A percentile compares a stretch with the other conserved stretches of the same genome.
phyloP scores from a whole-genome alignment of 2,329 filamentous ascomycete species.

The Madurella mycetomatis region DNA sequence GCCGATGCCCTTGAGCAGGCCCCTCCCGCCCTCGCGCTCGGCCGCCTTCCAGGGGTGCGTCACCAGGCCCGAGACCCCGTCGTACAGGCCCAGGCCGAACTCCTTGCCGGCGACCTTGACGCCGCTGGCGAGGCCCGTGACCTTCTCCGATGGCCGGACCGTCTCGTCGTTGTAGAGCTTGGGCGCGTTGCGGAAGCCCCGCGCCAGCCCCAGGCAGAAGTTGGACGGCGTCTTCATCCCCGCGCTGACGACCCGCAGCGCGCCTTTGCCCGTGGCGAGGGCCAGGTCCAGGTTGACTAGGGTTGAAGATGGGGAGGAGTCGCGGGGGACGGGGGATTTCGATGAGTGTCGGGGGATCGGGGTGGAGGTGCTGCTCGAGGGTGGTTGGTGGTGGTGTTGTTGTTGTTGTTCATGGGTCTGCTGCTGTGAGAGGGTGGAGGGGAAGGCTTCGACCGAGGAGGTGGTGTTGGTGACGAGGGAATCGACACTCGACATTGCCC shows the following conservation, averaged over 20 bases:
- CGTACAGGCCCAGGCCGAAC: slow-evolving; percentile 71
- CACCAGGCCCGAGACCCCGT: slow-evolving; percentile 75
- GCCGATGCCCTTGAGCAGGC: slow-evolving; percentile 73
- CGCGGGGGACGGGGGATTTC: no score
- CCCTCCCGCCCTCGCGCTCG: slow-evolving; percentile 45
- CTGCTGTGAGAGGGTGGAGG: not conserved
- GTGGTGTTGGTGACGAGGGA: slow-evolving; percentile 14
- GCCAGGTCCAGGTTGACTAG: slow-evolving; percentile 48
- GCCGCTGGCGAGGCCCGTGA: slow-evolving; percentile 72
- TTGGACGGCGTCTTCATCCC: slow-evolving; percentile 79
- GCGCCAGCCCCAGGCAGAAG: slow-evolving; percentile 74
- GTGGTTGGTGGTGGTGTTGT: not conserved
- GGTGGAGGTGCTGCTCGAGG: not conserved
- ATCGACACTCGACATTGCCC: not conserved
- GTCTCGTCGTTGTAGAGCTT: slow-evolving; percentile 81
- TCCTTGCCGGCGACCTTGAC: slow-evolving; percentile 74
- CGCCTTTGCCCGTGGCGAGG: slow-evolving; percentile 61
- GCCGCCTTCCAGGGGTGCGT: slow-evolving; percentile 68
- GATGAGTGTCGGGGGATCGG: not conserved
- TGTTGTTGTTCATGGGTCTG: not conserved
- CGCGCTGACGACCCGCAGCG: slow-evolving; percentile 69
- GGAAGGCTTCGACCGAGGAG: slow-evolving; percentile 2
- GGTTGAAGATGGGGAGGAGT: not conserved
- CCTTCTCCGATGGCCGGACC: slow-evolving; percentile 71
- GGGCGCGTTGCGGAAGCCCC: slow-evolving; percentile 84